These are phyloP conservation scores for Sisymbrium altissimum DNA, from an alignment of 345 rosid genomes.

Conservation along the genomic window DNA sequence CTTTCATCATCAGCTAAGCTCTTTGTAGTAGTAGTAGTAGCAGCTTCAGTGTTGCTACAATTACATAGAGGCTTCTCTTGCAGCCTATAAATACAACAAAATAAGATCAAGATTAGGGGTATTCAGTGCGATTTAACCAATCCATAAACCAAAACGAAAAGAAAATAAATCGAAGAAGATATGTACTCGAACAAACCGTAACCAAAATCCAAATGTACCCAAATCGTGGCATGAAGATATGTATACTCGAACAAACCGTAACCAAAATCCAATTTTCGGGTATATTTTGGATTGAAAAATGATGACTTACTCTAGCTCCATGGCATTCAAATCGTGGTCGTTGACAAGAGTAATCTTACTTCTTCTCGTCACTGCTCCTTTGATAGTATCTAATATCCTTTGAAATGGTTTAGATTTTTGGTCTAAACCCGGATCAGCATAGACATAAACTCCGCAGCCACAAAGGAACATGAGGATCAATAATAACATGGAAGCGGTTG, in stretches of 20 bases:
- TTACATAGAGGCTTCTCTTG: constrained; percentile 75
- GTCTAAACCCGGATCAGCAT: constrained; percentile 31
- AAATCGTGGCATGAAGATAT: too few relatives aligned
- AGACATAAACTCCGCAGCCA: constrained; percentile 54
- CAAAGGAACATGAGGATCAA: constrained; percentile 50
- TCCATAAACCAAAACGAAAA: neutral
- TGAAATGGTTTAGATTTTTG: constrained; percentile 26
- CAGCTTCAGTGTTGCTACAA: constrained; percentile 22
- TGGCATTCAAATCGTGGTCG: constrained; percentile 37
- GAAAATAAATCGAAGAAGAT: neutral
- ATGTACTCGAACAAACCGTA: neutral
- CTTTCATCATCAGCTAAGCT: constrained; percentile 16
- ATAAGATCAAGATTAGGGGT: constrained; percentile 7
- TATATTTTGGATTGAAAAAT: neutral
- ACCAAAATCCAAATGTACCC: neutral
- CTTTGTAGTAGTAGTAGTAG: constrained; percentile 14
- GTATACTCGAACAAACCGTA: too few relatives aligned
- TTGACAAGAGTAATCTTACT: constrained; percentile 38
- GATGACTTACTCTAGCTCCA: constrained; percentile 77
- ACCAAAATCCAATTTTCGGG: too few relatives aligned
- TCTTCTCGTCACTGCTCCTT: constrained; percentile 34
- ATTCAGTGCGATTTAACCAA: neutral
- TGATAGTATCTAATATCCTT: constrained; percentile 34
- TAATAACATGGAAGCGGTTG: constrained; percentile 63
- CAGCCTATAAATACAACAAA: constrained; percentile 42